phyloP scores from a whole-genome alignment of 108 stramenopile genomes.

The Chaetoceros muelleri region DNA sequence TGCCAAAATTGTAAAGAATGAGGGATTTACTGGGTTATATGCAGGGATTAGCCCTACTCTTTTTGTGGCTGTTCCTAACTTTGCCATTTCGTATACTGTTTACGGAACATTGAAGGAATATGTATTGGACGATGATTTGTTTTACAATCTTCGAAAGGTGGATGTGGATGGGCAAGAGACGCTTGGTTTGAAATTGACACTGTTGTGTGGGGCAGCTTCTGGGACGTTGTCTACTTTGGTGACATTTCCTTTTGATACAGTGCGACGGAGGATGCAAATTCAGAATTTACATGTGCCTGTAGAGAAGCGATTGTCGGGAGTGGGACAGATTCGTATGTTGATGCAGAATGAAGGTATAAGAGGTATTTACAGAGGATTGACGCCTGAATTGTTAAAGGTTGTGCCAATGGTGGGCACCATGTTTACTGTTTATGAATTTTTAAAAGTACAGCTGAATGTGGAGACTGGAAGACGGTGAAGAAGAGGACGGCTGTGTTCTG shows the following conservation, averaged over 20 bases:
- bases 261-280: conserved; percentile 87
- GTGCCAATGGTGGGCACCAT: conserved; percentile 92
- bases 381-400: conserved; percentile 88
- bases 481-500: too few relatives aligned
- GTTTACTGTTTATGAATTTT: conserved; percentile 83
- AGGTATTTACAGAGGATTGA: conserved; percentile 85
- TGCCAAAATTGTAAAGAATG: conserved; percentile 59
- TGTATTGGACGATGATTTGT: conserved; percentile 75
- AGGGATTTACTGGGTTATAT: conserved; percentile 80
- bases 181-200: conserved; percentile 56
- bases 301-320: conserved; percentile 41
- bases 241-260: conserved; percentile 75
- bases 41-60: conserved; percentile 81
- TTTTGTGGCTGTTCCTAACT: conserved; percentile 87
- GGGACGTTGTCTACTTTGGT: conserved; percentile 47
- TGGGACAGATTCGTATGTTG: conserved; percentile 42
- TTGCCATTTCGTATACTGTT: conserved; percentile 81
- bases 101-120: conserved; percentile 86
- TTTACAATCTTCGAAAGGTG: conserved; percentile 77
- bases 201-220: conserved; percentile 73
- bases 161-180: conserved; percentile 73
- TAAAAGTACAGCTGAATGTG: conserved; percentile 65
- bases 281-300: conserved; percentile 65
- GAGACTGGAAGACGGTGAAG: conserved; percentile 2
- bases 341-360: conserved; percentile 56